phyloP scores from a whole-genome alignment of 441 rosid genomes.

The Macaranga tanarius region DNA sequence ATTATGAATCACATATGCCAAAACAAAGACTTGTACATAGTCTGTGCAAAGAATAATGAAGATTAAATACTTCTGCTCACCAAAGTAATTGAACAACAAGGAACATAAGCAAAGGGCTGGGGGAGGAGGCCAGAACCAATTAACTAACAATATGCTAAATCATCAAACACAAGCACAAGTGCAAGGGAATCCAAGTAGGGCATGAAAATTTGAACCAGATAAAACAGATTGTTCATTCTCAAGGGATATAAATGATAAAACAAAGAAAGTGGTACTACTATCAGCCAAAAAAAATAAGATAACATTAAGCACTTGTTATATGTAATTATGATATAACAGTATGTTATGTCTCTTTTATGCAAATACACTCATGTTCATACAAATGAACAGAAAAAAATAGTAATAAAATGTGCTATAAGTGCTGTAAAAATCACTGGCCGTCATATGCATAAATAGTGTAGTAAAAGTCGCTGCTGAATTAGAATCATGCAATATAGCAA shows the following conservation, averaged over 20 bases:
- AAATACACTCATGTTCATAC: not conserved
- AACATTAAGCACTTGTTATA: not conserved
- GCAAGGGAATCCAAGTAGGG: not conserved
- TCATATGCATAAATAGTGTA: too few species aligned
- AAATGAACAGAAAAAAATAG: not conserved
- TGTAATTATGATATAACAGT: too few species aligned
- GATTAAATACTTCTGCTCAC: not conserved
- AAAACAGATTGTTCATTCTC: not conserved
- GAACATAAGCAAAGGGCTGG: not conserved
- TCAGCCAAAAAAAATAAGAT: not conserved
- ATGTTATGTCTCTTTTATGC: not conserved
- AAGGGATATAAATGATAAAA: not conserved
- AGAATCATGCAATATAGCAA: too few species aligned
- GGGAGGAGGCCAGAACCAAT: not conserved
- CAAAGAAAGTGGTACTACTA: not conserved
- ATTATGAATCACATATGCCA: not conserved
- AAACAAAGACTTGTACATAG: not conserved
- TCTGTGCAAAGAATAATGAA: not conserved
- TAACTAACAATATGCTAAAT: not conserved
- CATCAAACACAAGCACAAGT: not conserved
- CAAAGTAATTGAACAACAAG: not conserved
- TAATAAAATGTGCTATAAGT: too few species aligned
- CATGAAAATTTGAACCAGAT: too few species aligned
- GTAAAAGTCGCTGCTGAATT: too few species aligned
- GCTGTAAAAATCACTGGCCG: too few species aligned